Percentiles rank a stretch among this genome's conserved stretches.
These are phyloP conservation scores for Suillus bovinus DNA, from an alignment of 768 basidiomycete genomes.

Conservation along the genomic window DNA sequence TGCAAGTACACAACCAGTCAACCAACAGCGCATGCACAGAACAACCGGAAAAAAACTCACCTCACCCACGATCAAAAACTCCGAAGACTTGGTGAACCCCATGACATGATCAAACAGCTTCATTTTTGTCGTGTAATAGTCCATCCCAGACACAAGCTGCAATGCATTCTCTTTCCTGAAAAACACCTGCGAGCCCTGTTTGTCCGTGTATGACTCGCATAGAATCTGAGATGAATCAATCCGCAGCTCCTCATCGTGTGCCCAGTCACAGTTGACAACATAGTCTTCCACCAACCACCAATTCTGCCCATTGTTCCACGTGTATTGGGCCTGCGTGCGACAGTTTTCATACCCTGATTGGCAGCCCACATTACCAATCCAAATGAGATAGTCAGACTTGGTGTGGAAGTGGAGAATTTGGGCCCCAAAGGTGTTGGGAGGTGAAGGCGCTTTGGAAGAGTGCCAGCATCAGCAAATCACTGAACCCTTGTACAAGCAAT, in stretches of 20 bases:
- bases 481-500: no score
- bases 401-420: no score
- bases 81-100: conserved; percentile 95
- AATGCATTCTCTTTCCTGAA: conserved; percentile 59
- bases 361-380: no score
- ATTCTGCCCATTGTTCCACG: conserved; percentile 69
- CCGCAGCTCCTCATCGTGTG: conserved; percentile 71
- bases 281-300: conserved; percentile 85
- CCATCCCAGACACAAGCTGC: conserved; percentile 73
- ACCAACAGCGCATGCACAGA: no score
- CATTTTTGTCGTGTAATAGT: conserved; percentile 70
- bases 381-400: no score
- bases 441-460: no score
- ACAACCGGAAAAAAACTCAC: conserved; percentile 41
- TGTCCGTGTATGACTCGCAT: conserved; percentile 85
- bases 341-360: no score
- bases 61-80: conserved; percentile 95
- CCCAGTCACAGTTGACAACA: conserved; percentile 91
- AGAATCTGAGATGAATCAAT: conserved; percentile 88
- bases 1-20: no score
- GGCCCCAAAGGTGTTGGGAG: no score
- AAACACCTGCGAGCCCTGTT: conserved; percentile 72
- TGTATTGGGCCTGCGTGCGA: conserved; percentile 72
- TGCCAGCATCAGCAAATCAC: no score
- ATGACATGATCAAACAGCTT: conserved; percentile 86